Evolutionary conservation across 305 asterid species (phyloP), one percentile per base, ranked within the genome.

Genomic region (Caryopteris hybrid): DNA sequence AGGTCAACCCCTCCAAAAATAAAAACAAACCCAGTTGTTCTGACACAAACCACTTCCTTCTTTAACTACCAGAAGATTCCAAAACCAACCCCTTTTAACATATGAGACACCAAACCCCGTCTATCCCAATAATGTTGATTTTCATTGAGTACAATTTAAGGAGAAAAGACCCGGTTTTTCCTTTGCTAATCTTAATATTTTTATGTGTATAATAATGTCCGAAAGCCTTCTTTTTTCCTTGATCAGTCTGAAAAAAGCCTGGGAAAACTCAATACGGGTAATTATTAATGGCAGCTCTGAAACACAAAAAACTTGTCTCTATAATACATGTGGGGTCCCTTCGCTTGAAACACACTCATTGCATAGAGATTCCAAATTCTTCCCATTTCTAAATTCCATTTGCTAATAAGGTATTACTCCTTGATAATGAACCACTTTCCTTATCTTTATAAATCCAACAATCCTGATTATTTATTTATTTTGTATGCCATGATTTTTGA

Each of bases 1-100:
- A 81, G 94, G 98, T 85, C 92, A 91, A 85, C 96, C 83, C 78
- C 83, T 72, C 91, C 82, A 66, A 65, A 57, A 59, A 63, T 27
- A 36, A 54, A 73, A 71, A 77, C 75, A 56, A 71, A 62, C 71
- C 48, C 77, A 79, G 64, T 71, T 72, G 82, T 65, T 77, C 90
- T 76, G 90, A 78, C 89, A 79, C 79, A 33, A 76, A 55, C 76
- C 45, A 71, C 85, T 76, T 70, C 48, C 55, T 57, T 63, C 39
- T 75, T 69, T 58, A 67, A 77, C 83, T 69, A 64, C 81, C 78
- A 69, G 80, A 88, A 86, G 96, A 87, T 85, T 84, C 95, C 93
- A 84, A 84, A 79, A 66, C 68, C 70, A 70, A 74, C 60, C 80
- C 76, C 84, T 72, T 69, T 76, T 62, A 64, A 47, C 72, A 67